Evolutionary conservation across 331 rosid species (phyloP).

Genomic region (Quercus lobata): DNA sequence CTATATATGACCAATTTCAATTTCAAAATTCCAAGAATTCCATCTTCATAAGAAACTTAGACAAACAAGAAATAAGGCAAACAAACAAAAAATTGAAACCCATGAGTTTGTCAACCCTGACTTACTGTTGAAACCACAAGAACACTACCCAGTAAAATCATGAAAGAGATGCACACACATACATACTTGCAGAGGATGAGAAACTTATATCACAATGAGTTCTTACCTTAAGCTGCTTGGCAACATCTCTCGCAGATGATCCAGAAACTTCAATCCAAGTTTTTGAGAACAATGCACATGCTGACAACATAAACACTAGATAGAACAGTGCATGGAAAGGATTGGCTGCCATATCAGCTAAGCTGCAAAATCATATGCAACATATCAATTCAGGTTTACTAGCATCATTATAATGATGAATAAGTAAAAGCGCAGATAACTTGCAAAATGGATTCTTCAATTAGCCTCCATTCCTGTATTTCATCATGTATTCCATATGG

Average conservation of each 20-base stretch:
- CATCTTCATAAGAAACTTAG: not conserved
- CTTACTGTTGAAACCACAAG: too few relatives aligned
- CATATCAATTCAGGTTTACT: conserved; percentile 1
- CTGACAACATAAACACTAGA: conserved; percentile 80
- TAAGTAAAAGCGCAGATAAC: not conserved
- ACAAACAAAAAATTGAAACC: too few relatives aligned
- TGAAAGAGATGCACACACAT: too few relatives aligned
- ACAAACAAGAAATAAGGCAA: too few relatives aligned
- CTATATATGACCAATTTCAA: not conserved
- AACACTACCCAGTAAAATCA: too few relatives aligned
- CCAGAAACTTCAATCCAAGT: conserved; percentile 99
- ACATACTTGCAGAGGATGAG: not conserved
- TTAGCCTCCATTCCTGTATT: not conserved
- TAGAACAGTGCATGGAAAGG: conserved; percentile 94
- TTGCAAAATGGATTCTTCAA: not conserved
- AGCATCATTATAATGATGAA: not conserved
- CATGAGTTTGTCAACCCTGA: too few relatives aligned
- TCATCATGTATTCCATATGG: too few relatives aligned
- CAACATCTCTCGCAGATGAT: conserved; percentile 91
- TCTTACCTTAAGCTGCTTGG: conserved; percentile 88
- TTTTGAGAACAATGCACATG: conserved; percentile 91
- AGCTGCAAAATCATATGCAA: conserved; percentile 43
- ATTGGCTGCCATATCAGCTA: conserved; percentile 99
- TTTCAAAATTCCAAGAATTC: not conserved
- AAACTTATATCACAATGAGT: not conserved